These are phyloP conservation scores for Mucor velutinosus DNA, from an alignment of 371 early-diverging fungal genomes.

Conservation along the genomic window DNA sequence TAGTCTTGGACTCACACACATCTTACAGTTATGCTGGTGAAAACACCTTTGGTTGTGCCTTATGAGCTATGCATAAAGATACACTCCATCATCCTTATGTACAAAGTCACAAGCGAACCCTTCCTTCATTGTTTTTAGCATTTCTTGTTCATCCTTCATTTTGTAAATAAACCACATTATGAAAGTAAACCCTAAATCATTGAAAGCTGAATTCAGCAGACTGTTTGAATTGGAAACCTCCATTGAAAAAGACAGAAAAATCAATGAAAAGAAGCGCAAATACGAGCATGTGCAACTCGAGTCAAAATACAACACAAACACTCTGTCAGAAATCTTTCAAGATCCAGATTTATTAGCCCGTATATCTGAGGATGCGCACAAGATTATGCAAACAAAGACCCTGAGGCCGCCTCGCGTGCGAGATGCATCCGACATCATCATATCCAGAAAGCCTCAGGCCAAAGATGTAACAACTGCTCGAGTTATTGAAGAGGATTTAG, in stretches of 20 bases:
- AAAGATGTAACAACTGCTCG: slow-evolving; percentile 37
- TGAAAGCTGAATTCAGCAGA: background rate
- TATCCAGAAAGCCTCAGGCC: slow-evolving; percentile 37
- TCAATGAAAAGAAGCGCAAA: slow-evolving; percentile 5
- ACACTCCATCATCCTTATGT: background rate
- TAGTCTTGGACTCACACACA: background rate
- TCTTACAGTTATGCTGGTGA: slow-evolving; percentile 73
- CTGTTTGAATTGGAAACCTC: slow-evolving; percentile 7
- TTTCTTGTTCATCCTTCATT: background rate
- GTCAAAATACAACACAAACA: background rate
- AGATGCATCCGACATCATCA: background rate
- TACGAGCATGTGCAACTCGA: background rate
- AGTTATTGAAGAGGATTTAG: slow-evolving; percentile 25
- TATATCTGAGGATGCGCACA: slow-evolving; percentile 2
- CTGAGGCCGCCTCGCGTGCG: slow-evolving; percentile 4
- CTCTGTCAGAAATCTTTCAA: slow-evolving; percentile 23
- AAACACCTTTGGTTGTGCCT: slow-evolving; percentile 73
- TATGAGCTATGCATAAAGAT: background rate
- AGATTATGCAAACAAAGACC: background rate
- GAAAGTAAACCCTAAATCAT: slow-evolving; percentile 1
- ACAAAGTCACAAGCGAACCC: background rate
- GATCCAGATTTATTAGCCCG: slow-evolving; percentile 20
- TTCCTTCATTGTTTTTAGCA: background rate
- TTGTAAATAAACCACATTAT: background rate
- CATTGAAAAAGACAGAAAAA: background rate